A percentile compares a stretch with the other conserved stretches of the same genome.
phyloP scores from a whole-genome alignment of 2,329 filamentous ascomycete species.

The Coleophoma crateriformis region DNA sequence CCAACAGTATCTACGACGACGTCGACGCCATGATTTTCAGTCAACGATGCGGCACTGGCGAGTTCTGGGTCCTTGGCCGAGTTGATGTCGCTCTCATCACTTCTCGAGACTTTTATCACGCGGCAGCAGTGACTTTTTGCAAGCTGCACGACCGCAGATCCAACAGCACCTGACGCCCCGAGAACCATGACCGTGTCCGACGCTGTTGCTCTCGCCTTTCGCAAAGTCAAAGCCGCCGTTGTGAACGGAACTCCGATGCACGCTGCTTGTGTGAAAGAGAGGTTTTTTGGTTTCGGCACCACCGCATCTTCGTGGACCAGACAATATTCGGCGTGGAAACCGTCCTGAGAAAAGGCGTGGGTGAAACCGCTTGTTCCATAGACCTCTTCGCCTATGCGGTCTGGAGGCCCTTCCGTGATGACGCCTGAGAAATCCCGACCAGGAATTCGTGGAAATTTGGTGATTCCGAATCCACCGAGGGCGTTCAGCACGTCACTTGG shows the following conservation, averaged over 20 bases:
- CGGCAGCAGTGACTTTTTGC: conserved; percentile 11
- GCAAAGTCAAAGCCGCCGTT: conserved; percentile 13
- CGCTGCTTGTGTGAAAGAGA: conserved; percentile 16
- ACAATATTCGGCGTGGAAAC: conserved; percentile 17
- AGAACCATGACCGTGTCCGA: conserved; percentile 16
- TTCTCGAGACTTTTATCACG: conserved; percentile 12
- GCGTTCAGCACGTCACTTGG: conserved; percentile 19
- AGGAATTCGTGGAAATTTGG: conserved; percentile 17
- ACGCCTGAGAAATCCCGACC: conserved; percentile 19
- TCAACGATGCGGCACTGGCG: conserved; percentile 9
- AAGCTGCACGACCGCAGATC: conserved; percentile 16
- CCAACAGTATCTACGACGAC: conserved; percentile 22
- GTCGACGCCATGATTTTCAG: conserved; percentile 14
- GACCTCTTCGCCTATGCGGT: conserved; percentile 11
- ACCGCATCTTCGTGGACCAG: conserved; percentile 14
- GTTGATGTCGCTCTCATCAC: conserved; percentile 15
- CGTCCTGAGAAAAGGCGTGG: conserved; percentile 16
- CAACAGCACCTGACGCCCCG: conserved; percentile 19
- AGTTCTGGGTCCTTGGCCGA: conserved; percentile 16
- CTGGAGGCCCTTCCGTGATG: conserved; percentile 7
- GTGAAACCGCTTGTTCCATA: conserved; percentile 19
- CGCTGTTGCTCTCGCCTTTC: conserved; percentile 5
- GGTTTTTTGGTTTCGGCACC: conserved; percentile 11
- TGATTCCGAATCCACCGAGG: conserved; percentile 14
- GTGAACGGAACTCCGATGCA: conserved; percentile 19